A percentile compares a stretch with the other conserved stretches of the same genome.
Evolutionary conservation across 306 rosid genomes (phyloP).

Genomic region (Dicorynia guianensis): DNA sequence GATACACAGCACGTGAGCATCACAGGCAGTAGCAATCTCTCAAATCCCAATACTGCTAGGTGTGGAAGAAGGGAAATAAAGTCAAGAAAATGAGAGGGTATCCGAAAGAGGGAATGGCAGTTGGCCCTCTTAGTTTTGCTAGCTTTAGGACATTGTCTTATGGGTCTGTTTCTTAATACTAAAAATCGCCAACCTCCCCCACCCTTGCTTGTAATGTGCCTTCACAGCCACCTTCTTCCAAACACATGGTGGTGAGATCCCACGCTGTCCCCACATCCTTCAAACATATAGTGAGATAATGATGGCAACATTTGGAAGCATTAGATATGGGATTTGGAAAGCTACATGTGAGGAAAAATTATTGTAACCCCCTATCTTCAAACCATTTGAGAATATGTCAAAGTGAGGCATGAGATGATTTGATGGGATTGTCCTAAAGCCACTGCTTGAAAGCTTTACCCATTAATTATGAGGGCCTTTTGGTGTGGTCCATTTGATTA

Average conservation of each 20-base stretch:
- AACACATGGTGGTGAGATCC: slow-evolving; percentile 51
- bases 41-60: slow-evolving; percentile 40
- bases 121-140: slow-evolving; percentile 47
- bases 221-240: slow-evolving; percentile 33
- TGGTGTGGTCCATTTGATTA: slow-evolving; percentile 45
- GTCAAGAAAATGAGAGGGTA: slow-evolving; percentile 65
- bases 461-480: slow-evolving; percentile 45
- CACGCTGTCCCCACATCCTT: slow-evolving; percentile 41
- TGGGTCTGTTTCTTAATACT: slow-evolving; percentile 30
- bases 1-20: slow-evolving; percentile 59
- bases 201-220: slow-evolving; percentile 32
- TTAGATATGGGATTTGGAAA: slow-evolving; percentile 34
- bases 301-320: slow-evolving; percentile 47
- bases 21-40: slow-evolving; percentile 25
- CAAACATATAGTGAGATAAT: slow-evolving; percentile 45
- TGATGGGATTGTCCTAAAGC: slow-evolving; percentile 50
- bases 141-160: slow-evolving; percentile 47
- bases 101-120: slow-evolving; percentile 47
- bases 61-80: slow-evolving; percentile 54
- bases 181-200: slow-evolving; percentile 23
- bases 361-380: slow-evolving; percentile 34
- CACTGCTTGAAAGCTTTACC: slow-evolving; percentile 48
- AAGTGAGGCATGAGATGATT: slow-evolving; percentile 37
- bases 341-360: slow-evolving; percentile 36
- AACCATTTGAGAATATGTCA: slow-evolving; percentile 39